phyloP scores from a whole-genome alignment of 2,329 filamentous ascomycete genomes.

The Ophiocordyceps sinensis region DNA sequence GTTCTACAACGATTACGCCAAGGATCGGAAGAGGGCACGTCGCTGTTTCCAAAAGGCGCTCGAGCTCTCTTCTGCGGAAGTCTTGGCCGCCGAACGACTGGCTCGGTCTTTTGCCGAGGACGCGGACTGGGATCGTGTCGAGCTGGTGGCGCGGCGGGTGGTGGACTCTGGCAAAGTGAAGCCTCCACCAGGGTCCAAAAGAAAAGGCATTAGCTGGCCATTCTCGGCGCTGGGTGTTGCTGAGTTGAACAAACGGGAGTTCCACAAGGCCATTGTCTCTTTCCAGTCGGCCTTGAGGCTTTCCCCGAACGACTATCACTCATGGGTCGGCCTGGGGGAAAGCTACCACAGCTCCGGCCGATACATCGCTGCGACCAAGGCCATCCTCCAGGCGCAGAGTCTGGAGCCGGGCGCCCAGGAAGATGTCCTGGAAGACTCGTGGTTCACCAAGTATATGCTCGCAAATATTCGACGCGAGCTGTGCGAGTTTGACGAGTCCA shows the following conservation, averaged over 20 bases:
- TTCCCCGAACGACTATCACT: slow-evolving; percentile 77
- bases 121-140: slow-evolving; percentile 92
- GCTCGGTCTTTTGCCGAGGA: slow-evolving; percentile 77
- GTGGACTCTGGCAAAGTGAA: slow-evolving; percentile 90
- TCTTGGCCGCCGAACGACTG: slow-evolving; percentile 74
- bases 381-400: slow-evolving; percentile 71
- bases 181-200: slow-evolving; percentile 82
- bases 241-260: slow-evolving; percentile 88
- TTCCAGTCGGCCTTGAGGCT: slow-evolving; percentile 84
- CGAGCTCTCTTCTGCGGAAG: slow-evolving; percentile 76
- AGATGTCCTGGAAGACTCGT: slow-evolving; percentile 50
- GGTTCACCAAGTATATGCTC: slow-evolving; percentile 96
- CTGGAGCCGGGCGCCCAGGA: slow-evolving; percentile 47
- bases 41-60: slow-evolving; percentile 94
- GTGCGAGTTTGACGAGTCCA: slow-evolving; percentile 76
- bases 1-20: slow-evolving; percentile 83
- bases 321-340: slow-evolving; percentile 92
- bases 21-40: slow-evolving; percentile 73
- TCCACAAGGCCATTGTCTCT: slow-evolving; percentile 73
- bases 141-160: slow-evolving; percentile 78
- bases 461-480: slow-evolving; percentile 89
- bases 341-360: slow-evolving; percentile 90
- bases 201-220: slow-evolving; percentile 89
- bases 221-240: slow-evolving; percentile 88
- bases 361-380: slow-evolving; percentile 86